Evolutionary conservation across 2,329 filamentous ascomycete species (phyloP), one percentile per base, ranked within the genome.

Genomic region (Cladosporium sp.): DNA sequence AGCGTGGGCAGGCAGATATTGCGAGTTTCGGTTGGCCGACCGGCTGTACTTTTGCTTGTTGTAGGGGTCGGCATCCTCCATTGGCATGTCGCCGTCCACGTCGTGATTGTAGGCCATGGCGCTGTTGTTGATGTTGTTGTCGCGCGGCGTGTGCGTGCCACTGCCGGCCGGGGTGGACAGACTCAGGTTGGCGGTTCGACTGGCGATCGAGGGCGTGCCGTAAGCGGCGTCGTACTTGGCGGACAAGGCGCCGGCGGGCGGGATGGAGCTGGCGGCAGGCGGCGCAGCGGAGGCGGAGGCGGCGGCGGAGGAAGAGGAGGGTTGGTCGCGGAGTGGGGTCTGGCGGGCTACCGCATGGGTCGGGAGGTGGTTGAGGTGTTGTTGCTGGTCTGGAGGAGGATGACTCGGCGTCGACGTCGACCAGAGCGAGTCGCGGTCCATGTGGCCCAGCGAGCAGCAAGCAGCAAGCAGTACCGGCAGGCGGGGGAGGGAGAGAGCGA

Each of bases 41-140:
- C 88, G 83, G 72, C 89, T 83, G 70, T 96, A 95, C 70, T 95
- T 95, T 65, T 89, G 83, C 69, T 85, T 83, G 64, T 86, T 85
- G 72, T 95, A 95, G 42, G 88, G 83, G 69, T 96, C 91, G 54
- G 82, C 82, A 70, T 96, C 91, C 70, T 93, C 88, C 91, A 96
- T 96, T 55, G 68, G 64, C 47, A 76, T 65, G 58, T 75, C 73
- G 50, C 70, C 61, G 57, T 70, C 68, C 51, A 62, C 69, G 59
- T 75, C 73, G 52, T 64, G 64, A 58, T 72, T 60, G 40, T 66
- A 53, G 59, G 49, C 34, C 27, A 37, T 47, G 49, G 32, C 17
- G 34, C n/a, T n/a, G n/a, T 30, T 36, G 32, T n/a, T 41, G 34
- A 18, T 45, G 32, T n/a, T 36, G 32, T 7, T 41, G 36, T 45